These are phyloP conservation scores for Cunninghamia lanceolata DNA, from an alignment of 75 land plant species.

Conservation along the genomic window DNA sequence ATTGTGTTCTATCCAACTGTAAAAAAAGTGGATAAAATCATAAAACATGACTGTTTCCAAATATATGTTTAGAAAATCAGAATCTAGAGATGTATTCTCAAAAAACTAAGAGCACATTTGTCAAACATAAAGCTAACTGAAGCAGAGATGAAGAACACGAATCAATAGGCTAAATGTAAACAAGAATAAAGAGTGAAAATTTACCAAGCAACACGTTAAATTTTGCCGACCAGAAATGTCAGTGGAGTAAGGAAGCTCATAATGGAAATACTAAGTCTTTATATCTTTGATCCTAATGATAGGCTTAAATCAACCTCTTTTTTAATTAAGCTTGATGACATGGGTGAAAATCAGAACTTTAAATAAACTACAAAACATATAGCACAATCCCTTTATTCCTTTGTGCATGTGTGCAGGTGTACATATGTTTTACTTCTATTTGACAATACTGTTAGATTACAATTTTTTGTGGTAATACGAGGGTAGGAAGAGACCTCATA, in stretches of 20 bases:
- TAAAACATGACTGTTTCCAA: not conserved
- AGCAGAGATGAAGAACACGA: not conserved
- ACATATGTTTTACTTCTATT: not conserved
- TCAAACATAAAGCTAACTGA: not conserved
- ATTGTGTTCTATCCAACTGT: not conserved
- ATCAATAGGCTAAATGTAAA: not conserved
- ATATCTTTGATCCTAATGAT: not conserved
- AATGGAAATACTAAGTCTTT: not conserved
- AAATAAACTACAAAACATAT: not conserved
- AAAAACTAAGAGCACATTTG: not conserved
- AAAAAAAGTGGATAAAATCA: not conserved
- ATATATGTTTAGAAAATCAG: not conserved
- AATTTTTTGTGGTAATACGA: not conserved
- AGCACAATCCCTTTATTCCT: not conserved
- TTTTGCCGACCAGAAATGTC: not conserved
- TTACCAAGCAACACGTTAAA: not conserved
- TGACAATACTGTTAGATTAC: not conserved
- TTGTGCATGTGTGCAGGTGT: not conserved
- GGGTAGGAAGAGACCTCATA: constrained; percentile 7
- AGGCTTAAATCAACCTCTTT: not conserved
- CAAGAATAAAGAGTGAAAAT: not conserved
- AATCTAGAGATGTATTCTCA: not conserved
- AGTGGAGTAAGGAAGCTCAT: not conserved
- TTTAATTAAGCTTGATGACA: not conserved
- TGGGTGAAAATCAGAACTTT: not conserved